A percentile compares a stretch with the other conserved stretches of the same genome.
Conservation (phyloP, 345 rosid species). For the Garcia nutans region DNA sequence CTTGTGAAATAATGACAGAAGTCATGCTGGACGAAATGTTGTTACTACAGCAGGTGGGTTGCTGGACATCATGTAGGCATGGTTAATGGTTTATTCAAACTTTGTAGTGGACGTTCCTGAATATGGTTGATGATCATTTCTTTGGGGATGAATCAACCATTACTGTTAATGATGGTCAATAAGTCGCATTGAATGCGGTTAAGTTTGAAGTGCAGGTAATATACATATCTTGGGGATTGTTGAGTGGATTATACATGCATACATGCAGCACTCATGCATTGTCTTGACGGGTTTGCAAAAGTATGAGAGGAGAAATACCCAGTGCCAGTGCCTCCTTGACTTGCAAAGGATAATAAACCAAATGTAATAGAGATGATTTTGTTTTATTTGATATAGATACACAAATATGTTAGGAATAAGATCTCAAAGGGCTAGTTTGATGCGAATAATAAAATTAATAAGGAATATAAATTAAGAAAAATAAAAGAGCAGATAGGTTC, state of each 20-base stretch:
- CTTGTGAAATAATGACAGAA: slow-evolving; percentile 85
- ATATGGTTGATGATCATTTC: slow-evolving; percentile 40
- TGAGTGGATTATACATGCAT: neutral
- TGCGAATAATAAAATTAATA: no score
- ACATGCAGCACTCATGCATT: neutral
- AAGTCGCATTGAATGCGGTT: slow-evolving; percentile 55
- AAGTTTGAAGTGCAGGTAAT: slow-evolving; percentile 94
- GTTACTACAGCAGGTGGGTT: slow-evolving; percentile 92
- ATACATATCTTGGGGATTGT: no score
- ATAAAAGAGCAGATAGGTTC: no score
- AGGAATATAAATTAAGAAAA: no score
- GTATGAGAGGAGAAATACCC: slow-evolving; percentile 70
- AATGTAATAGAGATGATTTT: no score
- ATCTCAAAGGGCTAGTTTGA: no score
- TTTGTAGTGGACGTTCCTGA: slow-evolving; percentile 1
- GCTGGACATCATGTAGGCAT: slow-evolving; percentile 53
- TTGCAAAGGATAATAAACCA: slow-evolving; percentile 50
- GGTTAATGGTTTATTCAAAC: slow-evolving; percentile 37
- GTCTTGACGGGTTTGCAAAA: slow-evolving; percentile 69
- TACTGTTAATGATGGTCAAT: slow-evolving; percentile 46
- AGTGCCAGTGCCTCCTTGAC: slow-evolving; percentile 44
- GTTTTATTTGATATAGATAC: no score
- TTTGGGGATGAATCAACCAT: slow-evolving; percentile 71
- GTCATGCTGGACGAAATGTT: slow-evolving; percentile 90
- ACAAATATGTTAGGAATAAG: no score